phyloP scores from a whole-genome alignment of 805 yeast genomes.

The Myxozyma neotropica region DNA sequence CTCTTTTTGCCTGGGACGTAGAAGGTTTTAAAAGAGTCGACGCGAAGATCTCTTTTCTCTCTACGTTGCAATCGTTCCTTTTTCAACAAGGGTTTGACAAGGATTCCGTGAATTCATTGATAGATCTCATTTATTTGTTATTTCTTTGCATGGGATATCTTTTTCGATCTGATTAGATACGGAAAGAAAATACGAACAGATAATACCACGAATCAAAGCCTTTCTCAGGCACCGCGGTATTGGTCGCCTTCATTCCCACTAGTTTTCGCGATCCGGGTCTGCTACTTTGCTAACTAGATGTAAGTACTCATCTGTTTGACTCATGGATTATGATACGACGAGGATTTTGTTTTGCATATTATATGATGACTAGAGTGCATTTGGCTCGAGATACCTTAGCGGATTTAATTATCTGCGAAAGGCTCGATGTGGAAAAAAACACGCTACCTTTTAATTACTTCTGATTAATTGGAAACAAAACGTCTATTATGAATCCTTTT shows the following conservation, averaged over 20 bases:
- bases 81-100: background rate
- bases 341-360: background rate
- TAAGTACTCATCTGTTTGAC: background rate
- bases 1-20: background rate
- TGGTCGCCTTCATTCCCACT: no score
- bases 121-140: background rate
- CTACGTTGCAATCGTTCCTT: background rate
- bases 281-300: background rate
- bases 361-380: constrained; percentile 92
- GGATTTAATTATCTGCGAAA: constrained; percentile 37
- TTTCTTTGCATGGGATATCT: background rate
- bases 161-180: background rate
- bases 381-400: constrained; percentile 85
- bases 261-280: no score
- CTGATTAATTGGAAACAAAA: constrained; percentile 28
- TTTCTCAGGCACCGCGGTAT: no score
- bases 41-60: background rate
- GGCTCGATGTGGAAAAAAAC: constrained; percentile 92
- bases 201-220: background rate
- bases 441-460: constrained; percentile 77
- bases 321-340: no score
- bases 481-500: background rate
- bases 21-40: background rate
- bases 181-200: background rate
- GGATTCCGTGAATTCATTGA: no score